A percentile compares a stretch with the other conserved stretches of the same genome.
Evolutionary conservation across 2,329 filamentous ascomycete species (phyloP).

Genomic region (Cladophialophora carrionii): DNA sequence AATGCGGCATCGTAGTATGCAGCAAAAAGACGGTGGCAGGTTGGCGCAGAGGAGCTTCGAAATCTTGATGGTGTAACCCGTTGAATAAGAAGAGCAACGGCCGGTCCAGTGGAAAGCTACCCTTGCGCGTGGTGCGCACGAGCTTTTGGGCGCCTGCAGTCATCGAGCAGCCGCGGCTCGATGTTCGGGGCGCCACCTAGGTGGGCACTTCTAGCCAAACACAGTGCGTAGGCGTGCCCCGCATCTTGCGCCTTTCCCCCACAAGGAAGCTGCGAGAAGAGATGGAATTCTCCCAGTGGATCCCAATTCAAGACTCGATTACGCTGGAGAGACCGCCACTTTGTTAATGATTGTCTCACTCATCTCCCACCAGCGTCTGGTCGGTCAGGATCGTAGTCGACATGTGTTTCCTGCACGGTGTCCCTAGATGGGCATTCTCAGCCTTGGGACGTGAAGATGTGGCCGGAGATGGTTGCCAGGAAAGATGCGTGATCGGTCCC

Average conservation of each 20-base stretch:
- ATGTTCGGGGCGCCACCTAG: neutral
- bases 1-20: conserved; percentile 1
- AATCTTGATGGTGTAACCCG: neutral
- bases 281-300: neutral
- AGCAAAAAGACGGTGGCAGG: neutral
- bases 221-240: conserved; percentile 6
- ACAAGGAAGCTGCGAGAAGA: conserved; percentile 16
- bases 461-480: conserved; percentile 7
- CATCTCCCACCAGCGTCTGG: neutral
- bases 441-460: neutral
- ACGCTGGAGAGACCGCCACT: neutral
- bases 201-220: neutral
- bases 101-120: conserved; percentile 1
- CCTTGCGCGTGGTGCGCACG: neutral
- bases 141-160: conserved; percentile 1
- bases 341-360: neutral
- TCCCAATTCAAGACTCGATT: conserved; percentile 1
- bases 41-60: neutral
- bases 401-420: neutral
- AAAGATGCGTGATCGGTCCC: neutral
- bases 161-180: conserved; percentile 1
- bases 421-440: neutral
- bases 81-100: neutral
- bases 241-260: conserved; percentile 11
- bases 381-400: neutral